Evolutionary conservation across 1,139 yeast genomes (phyloP).

Genomic region (Lodderomyces beijingensis): DNA sequence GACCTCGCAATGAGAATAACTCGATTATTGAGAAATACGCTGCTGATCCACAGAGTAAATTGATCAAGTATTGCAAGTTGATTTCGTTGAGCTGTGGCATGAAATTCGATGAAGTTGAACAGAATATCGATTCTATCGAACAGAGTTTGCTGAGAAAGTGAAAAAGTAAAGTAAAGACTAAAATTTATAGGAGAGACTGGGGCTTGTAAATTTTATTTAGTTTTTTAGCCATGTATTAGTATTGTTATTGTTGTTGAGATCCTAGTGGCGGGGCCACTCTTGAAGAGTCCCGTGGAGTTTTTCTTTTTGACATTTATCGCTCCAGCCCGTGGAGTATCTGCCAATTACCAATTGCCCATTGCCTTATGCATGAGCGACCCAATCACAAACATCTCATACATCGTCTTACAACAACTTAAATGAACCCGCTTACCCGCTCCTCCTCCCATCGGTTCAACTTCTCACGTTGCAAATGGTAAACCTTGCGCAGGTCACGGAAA

Average conservation of each 20-base stretch:
- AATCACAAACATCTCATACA: too few relatives aligned
- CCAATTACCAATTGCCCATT: too few relatives aligned
- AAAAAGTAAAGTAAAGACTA: too few relatives aligned
- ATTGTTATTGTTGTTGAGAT: too few relatives aligned
- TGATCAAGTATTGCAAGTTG: conserved; percentile 40
- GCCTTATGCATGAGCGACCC: too few relatives aligned
- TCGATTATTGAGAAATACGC: conserved; percentile 5
- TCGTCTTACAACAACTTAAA: too few relatives aligned
- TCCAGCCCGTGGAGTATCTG: too few relatives aligned
- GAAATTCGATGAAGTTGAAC: conserved; percentile 39
- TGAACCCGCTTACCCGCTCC: conserved; percentile 56
- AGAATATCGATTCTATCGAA: conserved; percentile 41
- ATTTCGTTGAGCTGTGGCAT: conserved; percentile 45
- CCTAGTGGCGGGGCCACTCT: too few relatives aligned
- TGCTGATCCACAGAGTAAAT: conserved; percentile 20
- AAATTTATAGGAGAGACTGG: neutral
- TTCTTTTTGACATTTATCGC: too few relatives aligned
- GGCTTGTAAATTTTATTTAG: neutral
- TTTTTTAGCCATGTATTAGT: neutral
- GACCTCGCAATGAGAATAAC: neutral
- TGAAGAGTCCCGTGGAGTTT: too few relatives aligned
- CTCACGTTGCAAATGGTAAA: conserved; percentile 54
- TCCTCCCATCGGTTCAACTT: conserved; percentile 60
- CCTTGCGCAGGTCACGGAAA: conserved; percentile 44
- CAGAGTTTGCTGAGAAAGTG: conserved; percentile 21